Evolutionary conservation across 176 grass and related monocot species (phyloP).

Genomic region (Phoenix dactylifera): DNA sequence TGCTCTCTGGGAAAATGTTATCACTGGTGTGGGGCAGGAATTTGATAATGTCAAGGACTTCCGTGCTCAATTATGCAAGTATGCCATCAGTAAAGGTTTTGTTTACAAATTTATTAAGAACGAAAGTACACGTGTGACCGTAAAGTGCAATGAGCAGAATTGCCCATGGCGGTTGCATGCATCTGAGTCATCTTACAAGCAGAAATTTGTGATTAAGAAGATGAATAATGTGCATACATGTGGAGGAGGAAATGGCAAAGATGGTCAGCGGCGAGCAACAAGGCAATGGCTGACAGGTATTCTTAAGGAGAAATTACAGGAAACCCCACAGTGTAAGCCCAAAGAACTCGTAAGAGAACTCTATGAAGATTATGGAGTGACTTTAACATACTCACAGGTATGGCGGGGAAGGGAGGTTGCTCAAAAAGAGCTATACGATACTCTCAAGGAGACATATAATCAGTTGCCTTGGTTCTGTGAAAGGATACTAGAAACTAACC

Average conservation of each 20-base stretch:
- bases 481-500: constrained; percentile 78
- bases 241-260: constrained; percentile 58
- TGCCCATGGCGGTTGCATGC: constrained; percentile 90
- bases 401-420: constrained; percentile 91
- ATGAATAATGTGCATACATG: constrained; percentile 89
- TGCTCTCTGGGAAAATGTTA: constrained; percentile 50
- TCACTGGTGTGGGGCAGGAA: constrained; percentile 90
- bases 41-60: constrained; percentile 98
- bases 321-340: constrained; percentile 58
- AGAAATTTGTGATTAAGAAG: constrained; percentile 96
- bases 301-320: constrained; percentile 89
- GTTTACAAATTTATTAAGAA: constrained; percentile 91
- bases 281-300: constrained; percentile 85
- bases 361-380: constrained; percentile 76
- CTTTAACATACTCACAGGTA: constrained; percentile 85
- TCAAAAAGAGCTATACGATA: constrained; percentile 81
- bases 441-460: constrained; percentile 76
- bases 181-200: constrained; percentile 80
- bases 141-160: constrained; percentile 61
- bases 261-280: constrained; percentile 76
- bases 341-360: constrained; percentile 89
- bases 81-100: constrained; percentile 86
- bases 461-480: constrained; percentile 91
- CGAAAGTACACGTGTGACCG: constrained; percentile 80
- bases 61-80: constrained; percentile 89